A percentile compares a stretch with the other conserved stretches of the same genome.
These are phyloP conservation scores for Monosporascus cannonballus DNA, from an alignment of 2,329 filamentous ascomycete genomes.

Conservation along the genomic window DNA sequence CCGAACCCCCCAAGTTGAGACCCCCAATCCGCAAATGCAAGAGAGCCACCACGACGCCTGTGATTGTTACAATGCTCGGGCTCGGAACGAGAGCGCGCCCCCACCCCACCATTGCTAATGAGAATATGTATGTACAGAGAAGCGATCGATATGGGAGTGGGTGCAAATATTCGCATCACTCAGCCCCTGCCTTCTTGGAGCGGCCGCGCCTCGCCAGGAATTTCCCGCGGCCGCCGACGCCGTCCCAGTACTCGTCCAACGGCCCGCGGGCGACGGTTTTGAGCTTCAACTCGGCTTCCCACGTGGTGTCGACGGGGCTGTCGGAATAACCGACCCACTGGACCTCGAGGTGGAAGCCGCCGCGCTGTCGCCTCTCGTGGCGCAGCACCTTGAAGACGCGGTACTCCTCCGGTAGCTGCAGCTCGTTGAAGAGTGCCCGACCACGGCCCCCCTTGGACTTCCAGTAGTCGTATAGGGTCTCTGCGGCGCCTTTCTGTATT, in stretches of 20 bases:
- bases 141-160: not conserved
- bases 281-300: slow-evolving; percentile 25
- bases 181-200: slow-evolving; percentile 15
- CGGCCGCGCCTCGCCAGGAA: slow-evolving; percentile 22
- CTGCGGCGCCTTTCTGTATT: slow-evolving; percentile 27
- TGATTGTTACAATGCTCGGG: too few relatives aligned
- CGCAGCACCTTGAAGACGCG: slow-evolving; percentile 22
- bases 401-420: slow-evolving; percentile 20
- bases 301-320: slow-evolving; percentile 20
- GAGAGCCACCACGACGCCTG: too few relatives aligned
- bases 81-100: too few relatives aligned
- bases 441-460: slow-evolving; percentile 23
- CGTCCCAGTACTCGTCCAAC: slow-evolving; percentile 24
- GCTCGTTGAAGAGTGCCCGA: slow-evolving; percentile 22
- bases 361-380: slow-evolving; percentile 21
- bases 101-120: not conserved
- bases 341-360: slow-evolving; percentile 24
- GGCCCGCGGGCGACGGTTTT: slow-evolving; percentile 17
- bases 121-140: slow-evolving; percentile 7
- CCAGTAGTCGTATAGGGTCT: slow-evolving; percentile 28
- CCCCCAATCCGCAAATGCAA: too few relatives aligned
- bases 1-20: too few relatives aligned
- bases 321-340: slow-evolving; percentile 28
- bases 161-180: slow-evolving; percentile 1
- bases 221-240: slow-evolving; percentile 19